Evolutionary conservation across 176 grass and related monocot species (phyloP).

Genomic region (Thalia dealbata): DNA sequence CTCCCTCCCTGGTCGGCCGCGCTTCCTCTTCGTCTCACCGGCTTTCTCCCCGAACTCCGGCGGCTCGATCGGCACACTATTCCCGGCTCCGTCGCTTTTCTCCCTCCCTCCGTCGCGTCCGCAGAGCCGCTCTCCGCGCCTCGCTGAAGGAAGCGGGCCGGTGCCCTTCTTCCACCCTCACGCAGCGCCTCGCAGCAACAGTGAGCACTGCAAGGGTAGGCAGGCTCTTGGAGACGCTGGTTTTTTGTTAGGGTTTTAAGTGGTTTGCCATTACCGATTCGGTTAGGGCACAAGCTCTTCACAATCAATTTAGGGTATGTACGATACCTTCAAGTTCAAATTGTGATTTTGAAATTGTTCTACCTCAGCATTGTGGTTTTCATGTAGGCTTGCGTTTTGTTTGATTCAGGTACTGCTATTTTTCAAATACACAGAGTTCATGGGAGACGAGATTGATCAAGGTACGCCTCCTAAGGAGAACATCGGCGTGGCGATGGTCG

Average conservation of each 20-base stretch:
- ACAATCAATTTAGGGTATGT: neutral
- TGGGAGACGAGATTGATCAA: slow-evolving; percentile 1
- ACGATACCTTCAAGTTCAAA: neutral
- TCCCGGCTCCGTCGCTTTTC: neutral
- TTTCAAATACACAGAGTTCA: neutral
- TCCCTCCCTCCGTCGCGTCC: neutral
- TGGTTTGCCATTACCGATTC: neutral
- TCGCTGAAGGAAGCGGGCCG: neutral
- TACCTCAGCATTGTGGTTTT: neutral
- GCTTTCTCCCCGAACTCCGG: neutral
- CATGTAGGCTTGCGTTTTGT: neutral
- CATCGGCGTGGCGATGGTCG: neutral
- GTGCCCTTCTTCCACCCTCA: neutral
- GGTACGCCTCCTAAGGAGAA: neutral
- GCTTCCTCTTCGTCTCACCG: neutral
- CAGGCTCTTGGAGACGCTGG: neutral
- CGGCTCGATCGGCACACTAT: neutral
- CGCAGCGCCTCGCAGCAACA: neutral
- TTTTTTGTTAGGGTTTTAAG: neutral
- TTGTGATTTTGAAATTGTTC: neutral
- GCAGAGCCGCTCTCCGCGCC: neutral
- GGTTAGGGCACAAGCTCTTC: neutral
- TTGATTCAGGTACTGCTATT: neutral
- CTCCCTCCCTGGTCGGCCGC: neutral
- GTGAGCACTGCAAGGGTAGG: neutral